Conservation (phyloP, 768 basidiomycete genomes). For the Suillus decipiens region DNA sequence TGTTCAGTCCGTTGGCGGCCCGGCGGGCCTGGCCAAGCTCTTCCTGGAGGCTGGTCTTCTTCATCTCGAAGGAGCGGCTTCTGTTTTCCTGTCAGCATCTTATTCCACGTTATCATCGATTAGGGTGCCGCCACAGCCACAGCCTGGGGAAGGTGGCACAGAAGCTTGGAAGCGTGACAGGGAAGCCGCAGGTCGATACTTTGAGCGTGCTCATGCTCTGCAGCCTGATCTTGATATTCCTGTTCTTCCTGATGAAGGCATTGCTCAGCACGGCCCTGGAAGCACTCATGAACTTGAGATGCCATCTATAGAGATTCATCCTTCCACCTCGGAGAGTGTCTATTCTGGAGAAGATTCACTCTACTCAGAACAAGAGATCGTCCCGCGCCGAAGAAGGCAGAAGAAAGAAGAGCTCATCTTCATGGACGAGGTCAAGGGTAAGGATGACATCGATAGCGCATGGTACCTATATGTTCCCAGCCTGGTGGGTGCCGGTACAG, state of each 20-base stretch:
- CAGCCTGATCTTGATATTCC: slow-evolving; percentile 71
- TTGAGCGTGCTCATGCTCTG: slow-evolving; percentile 65
- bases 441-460: slow-evolving; percentile 63
- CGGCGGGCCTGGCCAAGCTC: slow-evolving; percentile 67
- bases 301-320: slow-evolving; percentile 61
- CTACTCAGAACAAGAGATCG: slow-evolving; percentile 32
- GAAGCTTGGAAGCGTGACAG: slow-evolving; percentile 78
- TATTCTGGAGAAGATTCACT: slow-evolving; percentile 29
- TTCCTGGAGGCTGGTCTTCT: slow-evolving; percentile 80
- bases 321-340: slow-evolving; percentile 28
- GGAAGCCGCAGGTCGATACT: slow-evolving; percentile 67
- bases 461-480: slow-evolving; percentile 84
- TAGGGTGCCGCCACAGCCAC: slow-evolving; percentile 57
- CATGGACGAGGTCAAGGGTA: slow-evolving; percentile 45
- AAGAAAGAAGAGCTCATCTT: slow-evolving; percentile 59
- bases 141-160: slow-evolving; percentile 56
- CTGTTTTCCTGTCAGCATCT: slow-evolving; percentile 68
- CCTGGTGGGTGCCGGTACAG: slow-evolving; percentile 82
- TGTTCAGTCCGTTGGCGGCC: slow-evolving; percentile 65
- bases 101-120: slow-evolving; percentile 79
- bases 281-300: slow-evolving; percentile 55
- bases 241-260: slow-evolving; percentile 52
- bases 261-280: slow-evolving; percentile 25
- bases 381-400: slow-evolving; percentile 48
- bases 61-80: slow-evolving; percentile 79